Base-by-base conservation (phyloP, 176 grass and related monocot genomes). In the Cocos nucifera region DNA sequence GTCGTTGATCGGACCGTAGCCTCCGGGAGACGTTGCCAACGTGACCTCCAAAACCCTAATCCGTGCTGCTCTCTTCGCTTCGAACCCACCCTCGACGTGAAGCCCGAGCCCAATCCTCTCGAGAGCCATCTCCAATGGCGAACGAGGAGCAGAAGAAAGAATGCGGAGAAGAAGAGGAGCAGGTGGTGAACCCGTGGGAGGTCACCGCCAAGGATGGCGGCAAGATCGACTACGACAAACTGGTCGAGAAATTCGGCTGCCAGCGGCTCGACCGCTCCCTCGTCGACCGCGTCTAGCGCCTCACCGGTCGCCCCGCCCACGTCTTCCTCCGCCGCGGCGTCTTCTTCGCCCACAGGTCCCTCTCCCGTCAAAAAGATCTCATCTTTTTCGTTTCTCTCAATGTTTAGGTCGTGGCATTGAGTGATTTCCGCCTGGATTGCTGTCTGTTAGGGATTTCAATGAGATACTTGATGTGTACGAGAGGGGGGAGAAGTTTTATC, bases 201-300 rank as follows among this genome's bases (percentile, higher is more conserved):
- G 35, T 44, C 35, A 14, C 35, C 9, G 35, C 35, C 35, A 39
- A 39, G 35, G 35, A 39, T 0, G 35, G 9, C 9, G 35, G 35
- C 35, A 39, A 75, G 69, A 85, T 97, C 72, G 87, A 97, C 80
- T 97, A 97, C 80, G 87, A 97, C 65, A 97, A 97, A 78, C 70
- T 98, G 26, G 76, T 97, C 39, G 92, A 90, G 62, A 82, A 91
- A 61, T 97, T 97, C 73, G 92, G 87, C 0, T 97, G 83, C 78
- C 87, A 97, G 81, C 78, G 75, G 25, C 62, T 96, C 6, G 81
- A 96, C 52, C 48, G 48, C 29, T 48, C 51, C n/a, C 64, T 96
- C 61, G 72, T 90, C 48, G 66, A 55, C 53, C 80, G 87, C 65
- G 18, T 96, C 50, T 78, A 58, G 12, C 68, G 80, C 15, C 71